Evolutionary conservation across 169 alveolate species (phyloP).

Genomic region (Besnoitia besnoiti): DNA sequence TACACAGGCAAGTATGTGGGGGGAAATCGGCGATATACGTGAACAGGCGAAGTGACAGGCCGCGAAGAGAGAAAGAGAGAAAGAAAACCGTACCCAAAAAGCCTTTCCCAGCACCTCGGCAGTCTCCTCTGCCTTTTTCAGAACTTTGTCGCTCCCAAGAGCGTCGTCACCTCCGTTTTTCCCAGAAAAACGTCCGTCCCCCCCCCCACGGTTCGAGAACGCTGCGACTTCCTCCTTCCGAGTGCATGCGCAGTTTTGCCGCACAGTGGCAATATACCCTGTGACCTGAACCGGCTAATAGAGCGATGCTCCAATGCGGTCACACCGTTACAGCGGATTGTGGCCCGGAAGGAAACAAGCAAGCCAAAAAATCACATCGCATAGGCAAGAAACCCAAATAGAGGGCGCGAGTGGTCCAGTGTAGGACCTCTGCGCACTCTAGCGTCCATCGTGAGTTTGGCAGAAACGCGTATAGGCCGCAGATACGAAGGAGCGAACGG

Average conservation of each 20-base stretch:
- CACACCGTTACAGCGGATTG: too few species aligned
- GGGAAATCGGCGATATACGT: not conserved
- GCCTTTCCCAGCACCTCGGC: not conserved
- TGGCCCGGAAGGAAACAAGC: too few species aligned
- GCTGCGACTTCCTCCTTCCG: not conserved
- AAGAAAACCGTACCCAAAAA: not conserved
- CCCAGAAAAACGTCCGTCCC: not conserved
- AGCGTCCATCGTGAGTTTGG: too few species aligned
- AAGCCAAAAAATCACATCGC: too few species aligned
- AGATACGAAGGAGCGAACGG: too few species aligned
- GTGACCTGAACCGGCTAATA: not conserved
- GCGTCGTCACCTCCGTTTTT: not conserved
- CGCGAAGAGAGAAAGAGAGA: not conserved
- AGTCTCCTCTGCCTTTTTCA: not conserved
- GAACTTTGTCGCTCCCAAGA: not conserved
- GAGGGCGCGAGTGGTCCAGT: too few species aligned
- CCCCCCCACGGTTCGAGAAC: not conserved
- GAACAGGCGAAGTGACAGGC: not conserved
- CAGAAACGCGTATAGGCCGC: too few species aligned
- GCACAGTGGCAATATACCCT: not conserved
- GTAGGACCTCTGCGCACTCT: too few species aligned
- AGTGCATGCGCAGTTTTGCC: conserved; percentile 3
- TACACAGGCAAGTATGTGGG: conserved; percentile 1
- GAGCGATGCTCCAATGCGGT: not conserved
- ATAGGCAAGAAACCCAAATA: too few species aligned